Evolutionary conservation across 257 asterid species (phyloP).

Genomic region (Solanum lycopersicoides): DNA sequence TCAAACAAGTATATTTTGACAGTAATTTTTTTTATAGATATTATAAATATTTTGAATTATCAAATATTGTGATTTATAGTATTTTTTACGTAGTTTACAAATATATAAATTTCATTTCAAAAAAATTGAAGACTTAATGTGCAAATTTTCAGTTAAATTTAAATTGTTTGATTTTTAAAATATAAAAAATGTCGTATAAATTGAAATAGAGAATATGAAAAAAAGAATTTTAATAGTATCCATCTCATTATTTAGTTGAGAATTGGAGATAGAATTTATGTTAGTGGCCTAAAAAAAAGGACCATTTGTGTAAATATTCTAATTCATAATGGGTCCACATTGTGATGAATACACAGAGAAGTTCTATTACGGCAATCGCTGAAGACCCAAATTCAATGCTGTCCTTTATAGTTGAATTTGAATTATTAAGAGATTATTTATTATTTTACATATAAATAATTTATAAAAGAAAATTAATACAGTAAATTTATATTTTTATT

Average conservation of each 20-base stretch:
- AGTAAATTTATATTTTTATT: too few species aligned
- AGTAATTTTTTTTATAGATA: too few species aligned
- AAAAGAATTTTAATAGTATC: too few species aligned
- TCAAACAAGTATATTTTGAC: too few species aligned
- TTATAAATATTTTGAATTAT: too few species aligned
- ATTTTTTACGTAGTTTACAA: too few species aligned
- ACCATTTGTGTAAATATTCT: neutral
- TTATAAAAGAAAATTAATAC: neutral
- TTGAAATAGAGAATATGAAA: rapidly evolving
- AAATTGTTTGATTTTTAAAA: too few species aligned
- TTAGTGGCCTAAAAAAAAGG: neutral
- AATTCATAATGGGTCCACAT: neutral
- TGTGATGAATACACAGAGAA: neutral
- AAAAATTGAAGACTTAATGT: too few species aligned
- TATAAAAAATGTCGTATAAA: rapidly evolving
- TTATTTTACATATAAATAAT: neutral
- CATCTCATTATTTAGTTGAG: too few species aligned
- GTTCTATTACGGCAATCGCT: neutral
- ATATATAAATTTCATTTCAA: too few species aligned
- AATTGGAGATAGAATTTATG: neutral
- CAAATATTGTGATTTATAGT: too few species aligned
- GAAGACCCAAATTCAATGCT: neutral
- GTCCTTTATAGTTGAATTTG: neutral
- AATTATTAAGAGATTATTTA: neutral
- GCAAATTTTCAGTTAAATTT: rapidly evolving